These are phyloP conservation scores for Senna tora DNA, from an alignment of 306 rosid genomes.

Conservation along the genomic window DNA sequence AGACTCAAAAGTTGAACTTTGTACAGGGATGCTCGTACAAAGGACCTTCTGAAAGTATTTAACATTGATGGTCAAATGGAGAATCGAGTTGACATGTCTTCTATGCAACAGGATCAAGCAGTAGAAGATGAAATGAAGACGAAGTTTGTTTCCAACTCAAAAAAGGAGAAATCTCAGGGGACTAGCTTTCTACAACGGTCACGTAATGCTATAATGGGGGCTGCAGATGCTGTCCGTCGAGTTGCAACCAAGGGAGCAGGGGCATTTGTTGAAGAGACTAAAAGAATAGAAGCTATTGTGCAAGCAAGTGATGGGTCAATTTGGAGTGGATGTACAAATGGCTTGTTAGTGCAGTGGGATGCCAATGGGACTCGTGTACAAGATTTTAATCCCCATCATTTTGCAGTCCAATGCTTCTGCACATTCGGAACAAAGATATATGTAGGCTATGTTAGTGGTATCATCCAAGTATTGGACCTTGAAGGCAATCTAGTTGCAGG, in stretches of 20 bases:
- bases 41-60: constrained; percentile 89
- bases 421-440: constrained; percentile 71
- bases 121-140: constrained; percentile 85
- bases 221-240: constrained; percentile 96
- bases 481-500: constrained; percentile 84
- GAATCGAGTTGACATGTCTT: constrained; percentile 78
- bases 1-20: constrained; percentile 30
- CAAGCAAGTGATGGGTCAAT: constrained; percentile 82
- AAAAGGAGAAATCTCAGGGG: constrained; percentile 90
- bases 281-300: constrained; percentile 79
- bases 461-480: constrained; percentile 79
- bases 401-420: constrained; percentile 85
- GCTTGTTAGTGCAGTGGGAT: constrained; percentile 93
- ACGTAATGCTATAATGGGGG: constrained; percentile 92
- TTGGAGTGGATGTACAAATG: constrained; percentile 97
- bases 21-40: constrained; percentile 90
- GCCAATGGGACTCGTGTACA: constrained; percentile 80
- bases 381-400: constrained; percentile 77
- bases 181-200: constrained; percentile 81
- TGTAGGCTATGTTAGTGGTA: constrained; percentile 90
- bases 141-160: constrained; percentile 71
- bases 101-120: constrained; percentile 79
- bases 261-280: constrained; percentile 83
- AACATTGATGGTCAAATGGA: constrained; percentile 88
- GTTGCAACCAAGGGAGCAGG: constrained; percentile 96